A percentile compares a stretch with the other conserved stretches of the same genome.
phyloP scores from a whole-genome alignment of 2,329 filamentous ascomycete genomes.

The Orbilia brochopaga region DNA sequence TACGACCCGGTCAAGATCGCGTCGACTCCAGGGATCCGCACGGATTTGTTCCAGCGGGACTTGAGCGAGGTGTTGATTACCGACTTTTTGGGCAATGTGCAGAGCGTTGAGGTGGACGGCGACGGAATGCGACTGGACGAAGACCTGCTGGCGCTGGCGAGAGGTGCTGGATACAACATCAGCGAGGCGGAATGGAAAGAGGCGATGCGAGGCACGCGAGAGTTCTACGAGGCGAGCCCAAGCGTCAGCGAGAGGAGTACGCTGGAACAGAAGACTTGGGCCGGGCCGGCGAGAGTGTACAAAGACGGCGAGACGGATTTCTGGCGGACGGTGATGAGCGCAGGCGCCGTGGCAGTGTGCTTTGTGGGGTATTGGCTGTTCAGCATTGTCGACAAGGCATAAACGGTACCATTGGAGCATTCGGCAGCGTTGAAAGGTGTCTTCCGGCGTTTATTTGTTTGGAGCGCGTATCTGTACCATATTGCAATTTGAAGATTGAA shows the following conservation, averaged over 20 bases:
- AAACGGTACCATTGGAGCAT: neutral
- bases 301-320: slow-evolving; percentile 53
- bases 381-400: slow-evolving; percentile 38
- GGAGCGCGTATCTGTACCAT: neutral
- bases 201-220: slow-evolving; percentile 57
- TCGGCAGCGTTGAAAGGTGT: too few relatives aligned
- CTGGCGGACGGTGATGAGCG: slow-evolving; percentile 68
- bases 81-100: slow-evolving; percentile 98
- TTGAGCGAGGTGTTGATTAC: slow-evolving; percentile 68
- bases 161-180: slow-evolving; percentile 68
- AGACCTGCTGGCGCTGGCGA: slow-evolving; percentile 75
- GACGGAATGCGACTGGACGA: slow-evolving; percentile 67
- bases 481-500: too few relatives aligned
- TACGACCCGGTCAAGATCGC: slow-evolving; percentile 96
- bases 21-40: slow-evolving; percentile 86
- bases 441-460: neutral
- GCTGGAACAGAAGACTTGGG: slow-evolving; percentile 51
- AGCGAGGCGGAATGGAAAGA: slow-evolving; percentile 63
- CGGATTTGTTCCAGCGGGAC: slow-evolving; percentile 84
- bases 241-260: slow-evolving; percentile 58
- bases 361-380: slow-evolving; percentile 58
- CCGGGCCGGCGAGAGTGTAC: slow-evolving; percentile 43
- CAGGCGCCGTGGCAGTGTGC: slow-evolving; percentile 68
- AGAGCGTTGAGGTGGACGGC: slow-evolving; percentile 88
- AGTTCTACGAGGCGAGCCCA: slow-evolving; percentile 54